Percentiles rank a stretch among this genome's conserved stretches.
phyloP scores from a whole-genome alignment of 2,329 filamentous ascomycete species.

The Cladophialophora bantiana region DNA sequence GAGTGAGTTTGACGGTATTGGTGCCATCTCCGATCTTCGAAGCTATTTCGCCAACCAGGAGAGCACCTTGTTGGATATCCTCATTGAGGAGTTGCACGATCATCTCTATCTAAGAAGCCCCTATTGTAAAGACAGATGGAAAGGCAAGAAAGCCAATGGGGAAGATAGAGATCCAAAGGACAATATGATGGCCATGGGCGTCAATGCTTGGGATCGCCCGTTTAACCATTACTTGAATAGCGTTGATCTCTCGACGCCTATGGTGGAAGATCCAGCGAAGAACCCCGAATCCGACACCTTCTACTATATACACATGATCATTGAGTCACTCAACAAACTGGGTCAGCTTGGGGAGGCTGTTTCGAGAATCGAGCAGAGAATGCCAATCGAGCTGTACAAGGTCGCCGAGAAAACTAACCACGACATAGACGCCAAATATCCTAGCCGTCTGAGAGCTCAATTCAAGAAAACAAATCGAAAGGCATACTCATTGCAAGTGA shows the following conservation, averaged over 20 bases:
- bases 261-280: conserved; percentile 86
- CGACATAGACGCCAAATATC: conserved; percentile 91
- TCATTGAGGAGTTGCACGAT: conserved; percentile 96
- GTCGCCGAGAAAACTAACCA: conserved; percentile 95
- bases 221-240: conserved; percentile 65
- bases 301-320: conserved; percentile 84
- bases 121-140: conserved; percentile 97
- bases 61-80: conserved; percentile 85
- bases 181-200: conserved; percentile 30
- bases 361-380: conserved; percentile 86
- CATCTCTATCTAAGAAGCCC: conserved; percentile 97
- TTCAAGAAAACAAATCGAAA: conserved; percentile 56
- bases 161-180: conserved; percentile 42
- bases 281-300: conserved; percentile 97
- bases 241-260: conserved; percentile 61
- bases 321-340: conserved; percentile 90
- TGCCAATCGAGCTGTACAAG: conserved; percentile 91
- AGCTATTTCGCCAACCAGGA: conserved; percentile 94
- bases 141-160: conserved; percentile 64
- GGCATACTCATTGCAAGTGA: conserved; percentile 72
- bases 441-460: conserved; percentile 70
- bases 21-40: conserved; percentile 82
- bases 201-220: conserved; percentile 58
- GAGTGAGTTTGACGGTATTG: conserved; percentile 89
- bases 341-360: conserved; percentile 84